Evolutionary conservation across 441 rosid species (phyloP).

Genomic region (Metrosideros polymorpha): DNA sequence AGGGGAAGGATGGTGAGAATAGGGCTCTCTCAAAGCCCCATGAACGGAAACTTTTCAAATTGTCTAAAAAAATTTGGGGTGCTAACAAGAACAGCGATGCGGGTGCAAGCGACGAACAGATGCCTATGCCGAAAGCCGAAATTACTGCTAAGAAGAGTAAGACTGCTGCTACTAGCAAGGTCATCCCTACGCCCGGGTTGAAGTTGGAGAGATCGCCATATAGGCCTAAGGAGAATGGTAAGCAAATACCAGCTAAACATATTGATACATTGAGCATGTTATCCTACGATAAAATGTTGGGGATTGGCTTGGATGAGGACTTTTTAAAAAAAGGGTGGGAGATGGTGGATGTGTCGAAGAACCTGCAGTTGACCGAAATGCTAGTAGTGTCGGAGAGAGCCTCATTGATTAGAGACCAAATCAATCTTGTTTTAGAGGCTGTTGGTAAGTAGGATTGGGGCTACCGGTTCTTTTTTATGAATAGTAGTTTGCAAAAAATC

Average conservation of each 20-base stretch:
- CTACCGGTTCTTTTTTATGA: not conserved
- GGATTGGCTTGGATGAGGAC: not conserved
- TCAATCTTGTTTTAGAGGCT: constrained; percentile 16
- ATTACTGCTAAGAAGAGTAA: too few species aligned
- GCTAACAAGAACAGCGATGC: not conserved
- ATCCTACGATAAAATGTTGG: not conserved
- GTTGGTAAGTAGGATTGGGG: not conserved
- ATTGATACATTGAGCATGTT: not conserved
- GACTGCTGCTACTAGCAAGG: constrained; percentile 11
- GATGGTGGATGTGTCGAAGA: constrained; percentile 10
- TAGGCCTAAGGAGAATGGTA: not conserved
- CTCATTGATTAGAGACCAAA: constrained; percentile 19
- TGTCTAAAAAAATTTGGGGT: constrained; percentile 34
- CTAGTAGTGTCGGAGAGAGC: constrained; percentile 19
- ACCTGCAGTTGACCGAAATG: constrained; percentile 22
- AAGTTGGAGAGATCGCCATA: constrained; percentile 1
- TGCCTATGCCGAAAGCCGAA: constrained; percentile 4
- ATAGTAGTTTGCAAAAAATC: not conserved
- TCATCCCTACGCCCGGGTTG: not conserved
- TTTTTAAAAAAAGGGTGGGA: constrained; percentile 7
- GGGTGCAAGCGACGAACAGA: not conserved
- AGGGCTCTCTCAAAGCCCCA: constrained; percentile 17
- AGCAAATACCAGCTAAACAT: not conserved
- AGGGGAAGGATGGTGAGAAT: constrained; percentile 24
- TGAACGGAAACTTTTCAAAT: constrained; percentile 21